Evolutionary conservation across 345 rosid genomes (phyloP).

Genomic region (Pseudoturritis turrita): DNA sequence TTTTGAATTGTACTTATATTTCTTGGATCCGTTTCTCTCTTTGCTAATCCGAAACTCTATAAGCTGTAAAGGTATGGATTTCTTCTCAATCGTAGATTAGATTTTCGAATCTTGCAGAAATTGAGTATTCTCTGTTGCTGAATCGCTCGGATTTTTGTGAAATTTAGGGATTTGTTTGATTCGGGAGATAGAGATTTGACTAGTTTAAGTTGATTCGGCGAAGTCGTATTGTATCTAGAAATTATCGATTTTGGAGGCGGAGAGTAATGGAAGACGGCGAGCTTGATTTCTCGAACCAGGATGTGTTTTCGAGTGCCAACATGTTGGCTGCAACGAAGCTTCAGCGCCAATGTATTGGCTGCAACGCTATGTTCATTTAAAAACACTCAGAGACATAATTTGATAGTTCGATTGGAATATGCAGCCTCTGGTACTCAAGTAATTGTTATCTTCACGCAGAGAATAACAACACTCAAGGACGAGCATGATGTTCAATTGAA

Average conservation of each 20-base stretch:
- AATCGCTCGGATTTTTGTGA: neutral
- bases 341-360: too few species aligned
- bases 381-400: slow-evolving; percentile 27
- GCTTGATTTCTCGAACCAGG: slow-evolving; percentile 82
- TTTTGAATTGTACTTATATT: too few species aligned
- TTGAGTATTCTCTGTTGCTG: neutral
- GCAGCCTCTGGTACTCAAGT: neutral
- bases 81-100: neutral
- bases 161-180: neutral
- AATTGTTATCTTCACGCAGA: slow-evolving; percentile 35
- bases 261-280: slow-evolving; percentile 87
- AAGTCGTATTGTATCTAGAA: too few species aligned
- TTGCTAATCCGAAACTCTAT: too few species aligned
- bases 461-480: slow-evolving; percentile 44
- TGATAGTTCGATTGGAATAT: neutral
- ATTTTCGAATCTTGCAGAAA: neutral
- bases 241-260: neutral
- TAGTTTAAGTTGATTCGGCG: neutral
- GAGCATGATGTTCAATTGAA: too few species aligned
- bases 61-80: neutral
- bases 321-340: slow-evolving; percentile 48
- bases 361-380: too few species aligned
- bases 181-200: neutral
- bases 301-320: slow-evolving; percentile 49
- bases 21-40: too few species aligned